Evolutionary conservation across 176 grass and related monocot species (phyloP), one percentile per base, ranked within the genome.

Genomic region (Oryza longistaminata): DNA sequence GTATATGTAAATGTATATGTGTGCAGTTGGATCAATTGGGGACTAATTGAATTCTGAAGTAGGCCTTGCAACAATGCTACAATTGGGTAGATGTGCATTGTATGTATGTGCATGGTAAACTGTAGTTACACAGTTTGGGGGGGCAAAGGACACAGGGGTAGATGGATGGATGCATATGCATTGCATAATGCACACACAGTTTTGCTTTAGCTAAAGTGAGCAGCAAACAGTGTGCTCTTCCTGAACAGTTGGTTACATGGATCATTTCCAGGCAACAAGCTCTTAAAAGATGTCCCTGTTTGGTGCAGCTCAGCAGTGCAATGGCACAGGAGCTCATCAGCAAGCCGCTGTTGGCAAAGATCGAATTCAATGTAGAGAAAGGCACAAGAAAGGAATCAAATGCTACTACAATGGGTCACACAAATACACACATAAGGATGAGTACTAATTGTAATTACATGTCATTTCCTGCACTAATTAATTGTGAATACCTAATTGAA

Each of bases 201-300:
- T 87, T 87, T 84, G 64, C 80, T 90, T 87, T 80, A 46, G 52
- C 50, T 80, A 90, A 87, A 90, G 85, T 53, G 84, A 71, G 75
- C 7, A 80, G 64, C 64, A 84, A 84, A 80, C 89, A 79, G 70
- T 87, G 2, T 70, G 27, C 75, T 69, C 50, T 80, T 52, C 70
- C 66, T 87, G 80, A 75, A 65, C 70, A 35, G 85, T 84, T 80
- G 52, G 81, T 87, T 84, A 84, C 85, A 84, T 60, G 15, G 64
- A 64, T 84, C 72, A 81, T 91, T 91, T 91, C 76, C 80, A 87
- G 76, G 89, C 89, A 91, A 55, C 42, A 84, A 52, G 33, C 75
- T 80, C 76, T 87, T 80, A 84, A 91, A 91, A 87, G 76, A 87
- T 68, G 84, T 50, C 69, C 84, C 75, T 1, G 37, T 90, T 90